phyloP scores from a whole-genome alignment of 805 yeast species.

The Hanseniaspora taiwanica region DNA sequence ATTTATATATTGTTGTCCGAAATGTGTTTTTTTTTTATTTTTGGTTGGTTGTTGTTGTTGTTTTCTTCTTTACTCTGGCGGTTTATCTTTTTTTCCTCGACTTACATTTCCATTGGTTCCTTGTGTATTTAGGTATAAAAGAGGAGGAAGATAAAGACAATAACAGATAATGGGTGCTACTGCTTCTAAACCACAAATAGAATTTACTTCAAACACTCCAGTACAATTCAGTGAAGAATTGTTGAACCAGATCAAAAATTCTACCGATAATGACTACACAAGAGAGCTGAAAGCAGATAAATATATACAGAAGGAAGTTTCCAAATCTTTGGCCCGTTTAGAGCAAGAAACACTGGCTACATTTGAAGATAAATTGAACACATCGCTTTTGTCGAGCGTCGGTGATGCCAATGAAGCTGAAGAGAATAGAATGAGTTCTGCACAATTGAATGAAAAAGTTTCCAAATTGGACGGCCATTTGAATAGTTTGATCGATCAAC shows the following conservation, averaged over 20 bases:
- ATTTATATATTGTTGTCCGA: too few species aligned
- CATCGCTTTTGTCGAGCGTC: conserved; percentile 23
- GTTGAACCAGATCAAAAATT: conserved; percentile 46
- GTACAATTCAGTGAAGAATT: conserved; percentile 55
- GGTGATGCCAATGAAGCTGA: conserved; percentile 21
- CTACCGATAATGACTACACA: conserved; percentile 49
- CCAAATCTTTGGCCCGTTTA: conserved; percentile 39
- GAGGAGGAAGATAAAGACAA: background rate
- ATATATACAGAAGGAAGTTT: conserved; percentile 52
- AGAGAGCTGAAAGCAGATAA: conserved; percentile 57
- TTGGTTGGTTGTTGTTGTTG: too few species aligned
- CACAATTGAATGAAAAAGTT: conserved; percentile 30
- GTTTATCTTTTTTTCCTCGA: too few species aligned
- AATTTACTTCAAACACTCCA: conserved; percentile 53
- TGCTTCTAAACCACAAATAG: conserved; percentile 47
- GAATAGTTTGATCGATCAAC: conserved; percentile 23
- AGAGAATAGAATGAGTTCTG: conserved; percentile 20
- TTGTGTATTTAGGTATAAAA: too few species aligned
- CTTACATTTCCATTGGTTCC: too few species aligned
- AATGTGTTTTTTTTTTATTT: too few species aligned
- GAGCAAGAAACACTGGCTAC: conserved; percentile 38
- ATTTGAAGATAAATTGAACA: conserved; percentile 37
- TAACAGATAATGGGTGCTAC: conserved; percentile 40
- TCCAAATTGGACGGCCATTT: conserved; percentile 25
- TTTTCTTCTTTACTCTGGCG: too few species aligned